Percentiles rank a stretch among this genome's conserved stretches.
These are phyloP conservation scores for Raphanus raphanistrum DNA, from an alignment of 345 rosid genomes.

Conservation along the genomic window DNA sequence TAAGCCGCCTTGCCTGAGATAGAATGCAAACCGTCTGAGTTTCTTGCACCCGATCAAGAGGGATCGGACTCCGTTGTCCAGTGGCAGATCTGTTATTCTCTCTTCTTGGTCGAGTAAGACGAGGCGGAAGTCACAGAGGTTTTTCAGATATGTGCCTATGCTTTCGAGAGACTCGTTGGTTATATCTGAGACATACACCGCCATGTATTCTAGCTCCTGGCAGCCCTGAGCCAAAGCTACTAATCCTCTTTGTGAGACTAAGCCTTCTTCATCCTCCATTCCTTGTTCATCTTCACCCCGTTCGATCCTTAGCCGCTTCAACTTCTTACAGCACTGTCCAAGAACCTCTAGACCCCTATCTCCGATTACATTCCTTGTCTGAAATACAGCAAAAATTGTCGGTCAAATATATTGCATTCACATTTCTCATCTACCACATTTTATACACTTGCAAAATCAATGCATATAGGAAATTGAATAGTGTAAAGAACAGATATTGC, in stretches of 20 bases:
- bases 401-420: neutral
- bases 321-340: constrained; percentile 63
- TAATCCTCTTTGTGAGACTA: constrained; percentile 87
- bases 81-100: constrained; percentile 77
- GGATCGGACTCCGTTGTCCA: constrained; percentile 84
- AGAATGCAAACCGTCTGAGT: constrained; percentile 76
- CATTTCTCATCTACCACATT: constrained; percentile 9
- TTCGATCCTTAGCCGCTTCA: constrained; percentile 93
- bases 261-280: constrained; percentile 87
- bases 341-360: constrained; percentile 91
- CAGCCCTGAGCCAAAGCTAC: constrained; percentile 89
- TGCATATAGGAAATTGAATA: neutral
- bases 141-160: constrained; percentile 65
- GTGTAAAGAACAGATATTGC: neutral
- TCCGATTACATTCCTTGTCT: constrained; percentile 97
- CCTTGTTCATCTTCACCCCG: constrained; percentile 91
- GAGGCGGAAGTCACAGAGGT: constrained; percentile 82
- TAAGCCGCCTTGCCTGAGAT: constrained; percentile 78
- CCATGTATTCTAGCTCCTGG: constrained; percentile 70
- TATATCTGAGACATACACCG: constrained; percentile 88
- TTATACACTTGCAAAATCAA: neutral
- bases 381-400: constrained; percentile 18
- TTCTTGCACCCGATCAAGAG: constrained; percentile 82
- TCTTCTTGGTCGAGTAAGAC: constrained; percentile 80
- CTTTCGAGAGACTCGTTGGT: constrained; percentile 71